phyloP scores from a whole-genome alignment of 176 grass and related monocot species.

The Chrysopogon serrulatus region DNA sequence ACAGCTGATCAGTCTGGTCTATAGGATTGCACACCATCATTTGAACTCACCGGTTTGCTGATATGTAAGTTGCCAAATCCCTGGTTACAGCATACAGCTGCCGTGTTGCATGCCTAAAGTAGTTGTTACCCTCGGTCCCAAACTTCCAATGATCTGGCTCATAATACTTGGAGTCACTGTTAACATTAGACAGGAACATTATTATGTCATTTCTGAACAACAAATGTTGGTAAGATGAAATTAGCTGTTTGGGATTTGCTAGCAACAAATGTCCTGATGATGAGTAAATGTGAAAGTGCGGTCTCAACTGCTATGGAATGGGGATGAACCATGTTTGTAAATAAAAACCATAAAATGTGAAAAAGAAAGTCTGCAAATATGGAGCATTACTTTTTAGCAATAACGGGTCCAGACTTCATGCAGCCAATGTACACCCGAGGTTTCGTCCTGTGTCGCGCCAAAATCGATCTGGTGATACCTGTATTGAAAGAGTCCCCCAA shows the following conservation, averaged over 20 bases:
- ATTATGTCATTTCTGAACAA: slow-evolving; percentile 3
- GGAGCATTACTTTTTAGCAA: slow-evolving; percentile 49
- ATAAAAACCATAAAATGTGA: background rate
- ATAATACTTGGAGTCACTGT: slow-evolving; percentile 68
- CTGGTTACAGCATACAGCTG: slow-evolving; percentile 78
- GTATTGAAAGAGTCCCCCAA: background rate
- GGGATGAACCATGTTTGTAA: background rate
- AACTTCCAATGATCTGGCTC: slow-evolving; percentile 84
- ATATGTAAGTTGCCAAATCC: slow-evolving; percentile 71
- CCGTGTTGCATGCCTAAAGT: slow-evolving; percentile 75
- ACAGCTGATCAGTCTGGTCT: background rate
- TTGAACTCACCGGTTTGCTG: slow-evolving; percentile 57
- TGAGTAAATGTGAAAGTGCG: background rate
- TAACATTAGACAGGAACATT: slow-evolving; percentile 12
- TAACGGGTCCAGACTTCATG: slow-evolving; percentile 77
- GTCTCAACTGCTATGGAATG: background rate
- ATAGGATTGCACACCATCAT: background rate
- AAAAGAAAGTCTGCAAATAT: background rate
- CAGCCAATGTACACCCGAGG: slow-evolving; percentile 67
- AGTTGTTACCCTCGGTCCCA: slow-evolving; percentile 67
- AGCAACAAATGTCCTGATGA: background rate
- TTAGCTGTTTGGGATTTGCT: background rate
- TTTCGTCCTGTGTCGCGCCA: slow-evolving; percentile 51
- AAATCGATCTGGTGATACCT: slow-evolving; percentile 62
- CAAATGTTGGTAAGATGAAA: background rate